Evolutionary conservation across 225 moss, liverwort and hornwort genomes (phyloP), one percentile per base, ranked within the genome.

Genomic region (Climacium dendroides): DNA sequence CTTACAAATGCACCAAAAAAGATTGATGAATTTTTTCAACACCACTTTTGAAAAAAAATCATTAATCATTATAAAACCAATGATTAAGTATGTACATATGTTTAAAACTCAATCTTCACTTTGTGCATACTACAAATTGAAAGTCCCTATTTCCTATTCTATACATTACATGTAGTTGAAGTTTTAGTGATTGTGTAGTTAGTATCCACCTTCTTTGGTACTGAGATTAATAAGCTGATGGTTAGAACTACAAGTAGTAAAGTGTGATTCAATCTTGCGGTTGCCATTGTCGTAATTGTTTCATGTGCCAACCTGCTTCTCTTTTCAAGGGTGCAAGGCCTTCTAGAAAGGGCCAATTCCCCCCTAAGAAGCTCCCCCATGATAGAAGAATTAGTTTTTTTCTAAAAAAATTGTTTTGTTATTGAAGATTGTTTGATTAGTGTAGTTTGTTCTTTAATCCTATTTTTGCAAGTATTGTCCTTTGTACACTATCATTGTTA

Each of bases 291-390:
- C 0, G 4, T 37, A n/a, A 66, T 22, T n/a, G 4, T 37, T 66
- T 37, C 11, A 35, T 35, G 3, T 35, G 19, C 6, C 1, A 20
- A 0, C 4, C 20, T 11, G 4, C 17, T n/a, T n/a, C 20, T n/a
- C 3, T n/a, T 1, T n/a, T 20, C 15, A n/a, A 66, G 6, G 5
- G n/a, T n/a, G 4, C 32, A n/a, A 20, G 6, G 6, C 20, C 5
- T n/a, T 37, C n/a, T 37, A 11, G 0, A 6, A 0, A 66, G 4
- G 7, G n/a, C n/a, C n/a, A 66, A 11, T 4, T 3, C 5, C 35
- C 2, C 7, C 10, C 0, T 35, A 10, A 19, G 10, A 65, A 65
- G 6, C 10, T 10, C 11, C 11, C 4, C 22, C 1, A 7, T 37
- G 4, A 12, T 66, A 12, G 12, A 12, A 0, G 19, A 6, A 66